Conservation (phyloP, 1,284 basidiomycete species). For the Pseudozyma hubeiensis region DNA sequence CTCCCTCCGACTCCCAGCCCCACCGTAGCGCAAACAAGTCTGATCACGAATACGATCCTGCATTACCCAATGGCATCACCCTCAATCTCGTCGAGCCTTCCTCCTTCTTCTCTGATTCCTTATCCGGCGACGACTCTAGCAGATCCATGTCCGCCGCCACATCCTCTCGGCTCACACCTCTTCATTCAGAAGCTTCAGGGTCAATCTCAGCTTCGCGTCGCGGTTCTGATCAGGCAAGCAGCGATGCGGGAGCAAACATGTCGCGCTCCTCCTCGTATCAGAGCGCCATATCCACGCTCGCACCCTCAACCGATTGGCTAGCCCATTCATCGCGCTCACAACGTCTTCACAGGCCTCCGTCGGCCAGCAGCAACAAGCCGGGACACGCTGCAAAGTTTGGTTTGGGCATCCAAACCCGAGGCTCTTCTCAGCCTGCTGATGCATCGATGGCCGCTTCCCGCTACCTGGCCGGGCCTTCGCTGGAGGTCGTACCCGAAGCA, state of each 20-base stretch:
- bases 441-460: conserved; percentile 6
- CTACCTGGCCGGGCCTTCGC: conserved; percentile 20
- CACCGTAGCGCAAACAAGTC: conserved; percentile 4
- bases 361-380: not conserved
- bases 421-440: conserved; percentile 6
- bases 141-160: conserved; percentile 15
- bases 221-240: conserved; percentile 20
- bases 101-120: conserved; percentile 33
- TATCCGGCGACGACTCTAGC: conserved; percentile 15
- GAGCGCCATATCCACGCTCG: conserved; percentile 23
- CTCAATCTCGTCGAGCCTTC: conserved; percentile 14
- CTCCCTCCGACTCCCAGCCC: conserved; percentile 2
- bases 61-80: not conserved
- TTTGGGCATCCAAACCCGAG: conserved; percentile 28
- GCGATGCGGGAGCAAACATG: conserved; percentile 11
- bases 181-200: not conserved
- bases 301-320: conserved; percentile 9
- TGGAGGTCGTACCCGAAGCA: conserved; percentile 32
- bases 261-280: conserved; percentile 30
- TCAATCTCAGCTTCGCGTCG: conserved; percentile 14
- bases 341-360: not conserved
- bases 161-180: conserved; percentile 6
- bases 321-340: conserved; percentile 1
- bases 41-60: not conserved
- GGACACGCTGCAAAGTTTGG: conserved; percentile 17